Evolutionary conservation across 75 land plant species (phyloP).

Genomic region (Sequoiadendron giganteum): DNA sequence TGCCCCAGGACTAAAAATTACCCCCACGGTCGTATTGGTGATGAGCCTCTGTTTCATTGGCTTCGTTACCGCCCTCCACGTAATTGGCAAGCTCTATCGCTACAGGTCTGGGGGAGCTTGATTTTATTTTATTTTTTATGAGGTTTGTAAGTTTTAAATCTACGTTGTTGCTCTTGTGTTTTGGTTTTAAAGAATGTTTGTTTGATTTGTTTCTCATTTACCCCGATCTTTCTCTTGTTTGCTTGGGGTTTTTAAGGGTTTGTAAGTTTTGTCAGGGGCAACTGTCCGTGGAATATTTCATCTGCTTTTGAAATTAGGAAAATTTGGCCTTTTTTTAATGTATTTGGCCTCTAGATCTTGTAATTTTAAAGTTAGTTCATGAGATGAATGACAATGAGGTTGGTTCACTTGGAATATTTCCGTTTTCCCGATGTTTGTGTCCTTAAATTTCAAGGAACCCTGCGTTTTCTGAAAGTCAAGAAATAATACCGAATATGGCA

Average conservation of each 20-base stretch:
- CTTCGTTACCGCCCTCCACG: slow-evolving; percentile 95
- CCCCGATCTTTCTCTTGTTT: not conserved
- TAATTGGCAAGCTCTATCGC: slow-evolving; percentile 92
- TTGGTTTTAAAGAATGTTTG: not conserved
- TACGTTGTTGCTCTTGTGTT: not conserved
- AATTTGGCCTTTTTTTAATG: not conserved
- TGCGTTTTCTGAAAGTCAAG: not conserved
- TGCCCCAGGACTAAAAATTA: slow-evolving; percentile 94
- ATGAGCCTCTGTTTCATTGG: slow-evolving; percentile 99
- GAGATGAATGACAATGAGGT: not conserved
- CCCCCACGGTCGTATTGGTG: slow-evolving; percentile 94
- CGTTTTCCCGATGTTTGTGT: not conserved
- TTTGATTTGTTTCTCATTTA: not conserved
- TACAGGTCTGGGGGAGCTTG: slow-evolving; percentile 37
- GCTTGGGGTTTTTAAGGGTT: not conserved
- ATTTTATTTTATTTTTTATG: not conserved
- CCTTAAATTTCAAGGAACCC: not conserved
- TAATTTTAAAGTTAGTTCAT: not conserved
- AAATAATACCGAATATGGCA: not conserved
- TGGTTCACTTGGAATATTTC: not conserved
- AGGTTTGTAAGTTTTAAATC: not conserved
- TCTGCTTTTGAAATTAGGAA: not conserved
- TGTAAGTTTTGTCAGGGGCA: not conserved
- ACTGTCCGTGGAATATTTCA: not conserved
- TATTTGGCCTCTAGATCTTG: not conserved